Evolutionary conservation across 164 flowering plant species (phyloP).

Genomic region (Berberis thunbergii): DNA sequence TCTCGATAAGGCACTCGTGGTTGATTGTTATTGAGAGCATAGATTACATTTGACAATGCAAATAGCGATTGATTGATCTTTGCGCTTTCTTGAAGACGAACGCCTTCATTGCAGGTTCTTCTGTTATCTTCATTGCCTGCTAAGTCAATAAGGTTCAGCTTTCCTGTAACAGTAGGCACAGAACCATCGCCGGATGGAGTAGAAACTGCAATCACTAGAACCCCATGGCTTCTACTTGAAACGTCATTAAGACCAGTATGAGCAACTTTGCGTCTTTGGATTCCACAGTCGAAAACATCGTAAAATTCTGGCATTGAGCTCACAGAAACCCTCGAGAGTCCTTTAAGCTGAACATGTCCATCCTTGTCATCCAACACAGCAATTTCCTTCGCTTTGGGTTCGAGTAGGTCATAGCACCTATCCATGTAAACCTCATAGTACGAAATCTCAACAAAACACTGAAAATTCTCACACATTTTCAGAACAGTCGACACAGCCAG

Average conservation of each 20-base stretch:
- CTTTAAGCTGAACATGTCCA: conserved; percentile 71
- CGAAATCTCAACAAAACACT: conserved; percentile 53
- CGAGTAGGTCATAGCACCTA: conserved; percentile 78
- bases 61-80: conserved; percentile 91
- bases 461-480: conserved; percentile 39
- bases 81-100: conserved; percentile 84
- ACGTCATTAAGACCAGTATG: conserved; percentile 84
- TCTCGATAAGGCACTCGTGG: conserved; percentile 80
- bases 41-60: conserved; percentile 86
- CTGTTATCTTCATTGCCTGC: conserved; percentile 98
- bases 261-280: conserved; percentile 73
- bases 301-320: conserved; percentile 57
- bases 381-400: conserved; percentile 56
- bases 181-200: conserved; percentile 35
- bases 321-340: conserved; percentile 59
- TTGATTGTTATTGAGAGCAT: conserved; percentile 74
- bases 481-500: conserved; percentile 62
- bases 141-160: conserved; percentile 87
- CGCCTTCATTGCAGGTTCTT: conserved; percentile 75
- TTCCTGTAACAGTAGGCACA: conserved; percentile 36
- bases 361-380: conserved; percentile 66
- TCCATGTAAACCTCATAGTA: conserved; percentile 91
- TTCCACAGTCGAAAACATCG: conserved; percentile 46
- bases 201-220: conserved; percentile 59
- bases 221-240: conserved; percentile 95